Evolutionary conservation across 495 filamentous ascomycete species (phyloP), one percentile per base, ranked within the genome.

Genomic region (Penicillium desertorum): DNA sequence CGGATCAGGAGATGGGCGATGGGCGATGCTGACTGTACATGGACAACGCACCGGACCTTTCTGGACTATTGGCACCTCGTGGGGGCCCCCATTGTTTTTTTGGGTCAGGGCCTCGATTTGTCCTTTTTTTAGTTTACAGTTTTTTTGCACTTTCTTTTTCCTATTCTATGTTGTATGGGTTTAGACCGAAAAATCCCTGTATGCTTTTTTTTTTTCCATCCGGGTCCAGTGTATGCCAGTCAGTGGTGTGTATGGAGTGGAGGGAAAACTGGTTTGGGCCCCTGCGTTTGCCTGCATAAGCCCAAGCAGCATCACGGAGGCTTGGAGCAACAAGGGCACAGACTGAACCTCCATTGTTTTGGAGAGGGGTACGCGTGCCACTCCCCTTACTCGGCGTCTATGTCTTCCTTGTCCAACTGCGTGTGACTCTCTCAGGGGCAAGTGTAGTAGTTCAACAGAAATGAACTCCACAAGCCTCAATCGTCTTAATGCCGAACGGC

Each of bases 1-100:
- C 62, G 48, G 54, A 67, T 65, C 56, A 69, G 64, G 70, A 73
- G 68, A 65, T 69, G 70, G 71, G 68, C 5, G 30, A 64, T 69
- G 70, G 71, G 68, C 11, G 30, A 64, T 68, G 65, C 67, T 69
- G 63, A 66, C 59, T 66, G 59, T 51, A 20, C 58, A 29, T 39
- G 19, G 32, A 12, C 45, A 56, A 34, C 30, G 10, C 27, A 25
- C 45, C 7, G 10, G 10, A 12, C 29, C 17, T 22, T 50, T 52
- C 39, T 47, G 7, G 29, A 53, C 62, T 52, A 54, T 64, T 58
- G 55, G 60, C 56, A 62, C 60, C 60, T 59, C 60, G 60, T 62
- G 60, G 60, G 50, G 50, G 60, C 30, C 36, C 42, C 45, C 49
- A 37, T 58, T 42, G 49, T 51, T 48, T 52, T 36, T 12, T 23